Base-by-base conservation (phyloP, 768 basidiomycete genomes). In the Mycena sanguinolenta region DNA sequence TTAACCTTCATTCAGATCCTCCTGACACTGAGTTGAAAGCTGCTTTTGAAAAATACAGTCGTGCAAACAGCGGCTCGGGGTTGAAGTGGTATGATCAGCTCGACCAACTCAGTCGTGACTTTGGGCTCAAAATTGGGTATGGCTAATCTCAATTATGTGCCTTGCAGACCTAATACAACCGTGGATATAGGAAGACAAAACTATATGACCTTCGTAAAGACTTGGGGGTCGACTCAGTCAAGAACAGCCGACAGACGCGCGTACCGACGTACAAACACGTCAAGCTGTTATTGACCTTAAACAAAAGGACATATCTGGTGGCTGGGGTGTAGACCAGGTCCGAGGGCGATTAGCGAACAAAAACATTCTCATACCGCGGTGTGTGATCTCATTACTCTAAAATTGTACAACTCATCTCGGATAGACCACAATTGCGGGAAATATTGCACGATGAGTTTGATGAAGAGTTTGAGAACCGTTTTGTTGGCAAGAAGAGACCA, bases 301-400 rank as follows among this genome's bases (percentile, higher is more conserved):
- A 34, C 28, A 34, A 13, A 30, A 32, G n/a, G 65, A 73, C 42
- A 28, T 63, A 21, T 34, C 50, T 2, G 72, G 73, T 27, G 53
- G 54, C 36, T 74, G 71, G 71, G 71, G 73, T 42, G 73, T 74
- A 8, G 58, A 52, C 23, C 73, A 74, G 57, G 64, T 65, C 30
- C 42, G 55, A n/a, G 67, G 69, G 38, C 62, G 67, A 28, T 28
- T 74, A 10, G 73, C 67, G 10, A 69, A 74, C 55, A 34, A 55
- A n/a, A 67, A 63, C 4, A 32, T 59, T n/a, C 54, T 74, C 9
- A 69, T 72, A 23, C 54, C 67, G 16, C 53, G 63, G 66, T 74
- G 10, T 30, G 30, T 44, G 6, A 25, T 38, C 30, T 63, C 9
- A n/a, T n/a, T n/a, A n/a, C n/a, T n/a, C n/a, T n/a, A n/a, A n/a